These are phyloP conservation scores for Gracilaria domingensis DNA, from an alignment of 23 red algal species.

Conservation along the genomic window DNA sequence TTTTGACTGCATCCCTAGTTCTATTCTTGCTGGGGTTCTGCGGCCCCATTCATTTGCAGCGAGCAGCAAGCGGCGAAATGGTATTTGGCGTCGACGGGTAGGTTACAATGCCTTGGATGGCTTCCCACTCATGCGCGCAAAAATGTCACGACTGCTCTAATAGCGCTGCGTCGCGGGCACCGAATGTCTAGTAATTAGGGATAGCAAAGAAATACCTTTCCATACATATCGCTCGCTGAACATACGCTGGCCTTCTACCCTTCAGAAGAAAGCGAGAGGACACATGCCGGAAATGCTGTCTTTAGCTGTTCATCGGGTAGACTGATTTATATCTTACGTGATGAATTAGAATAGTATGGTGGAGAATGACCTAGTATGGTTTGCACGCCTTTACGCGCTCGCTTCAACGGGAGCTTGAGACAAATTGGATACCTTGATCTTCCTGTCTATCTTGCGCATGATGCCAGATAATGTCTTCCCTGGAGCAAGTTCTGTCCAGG, in stretches of 20 bases:
- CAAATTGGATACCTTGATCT: conserved; percentile 48
- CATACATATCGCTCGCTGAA: no score
- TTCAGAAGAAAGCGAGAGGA: no score
- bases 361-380: not conserved
- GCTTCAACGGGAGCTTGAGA: conserved; percentile 46
- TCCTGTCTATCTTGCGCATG: conserved; percentile 82
- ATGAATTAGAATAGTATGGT: not conserved
- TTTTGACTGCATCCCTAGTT: not conserved
- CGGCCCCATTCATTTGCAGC: not conserved
- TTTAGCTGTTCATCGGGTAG: not conserved
- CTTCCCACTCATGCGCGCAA: no score
- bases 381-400: not conserved
- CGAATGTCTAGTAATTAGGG: no score
- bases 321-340: not conserved
- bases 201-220: no score
- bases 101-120: not conserved
- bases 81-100: no score
- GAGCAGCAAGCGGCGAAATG: no score
- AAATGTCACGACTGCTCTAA: no score
- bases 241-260: no score
- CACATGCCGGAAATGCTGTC: not conserved
- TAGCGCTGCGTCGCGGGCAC: no score
- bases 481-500: conserved; percentile 90
- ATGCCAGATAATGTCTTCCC: conserved; percentile 90
- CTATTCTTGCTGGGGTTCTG: not conserved